Percentiles rank a stretch among this genome's conserved stretches.
Conservation (phyloP, 768 basidiomycete genomes). For the Pleurotus ostreatus region DNA sequence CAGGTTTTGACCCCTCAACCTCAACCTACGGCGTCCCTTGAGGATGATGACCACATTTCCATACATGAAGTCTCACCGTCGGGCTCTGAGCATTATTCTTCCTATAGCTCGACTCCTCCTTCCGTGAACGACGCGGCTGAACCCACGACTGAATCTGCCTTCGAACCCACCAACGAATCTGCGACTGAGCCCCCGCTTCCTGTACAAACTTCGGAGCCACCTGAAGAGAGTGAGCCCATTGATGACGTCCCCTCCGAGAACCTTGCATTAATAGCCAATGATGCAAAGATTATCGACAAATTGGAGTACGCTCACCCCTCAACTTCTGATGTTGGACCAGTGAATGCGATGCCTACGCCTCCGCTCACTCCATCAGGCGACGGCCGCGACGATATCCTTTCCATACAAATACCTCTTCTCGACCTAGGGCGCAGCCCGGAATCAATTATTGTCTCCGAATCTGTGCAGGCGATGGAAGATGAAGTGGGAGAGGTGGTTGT, state of each 20-base stretch:
- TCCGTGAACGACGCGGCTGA: too few species aligned
- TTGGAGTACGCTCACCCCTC: too few species aligned
- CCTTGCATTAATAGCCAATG: too few species aligned
- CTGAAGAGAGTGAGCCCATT: neutral
- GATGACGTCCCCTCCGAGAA: neutral
- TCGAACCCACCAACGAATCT: neutral
- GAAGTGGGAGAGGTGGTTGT: neutral
- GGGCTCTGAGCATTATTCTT: too few species aligned
- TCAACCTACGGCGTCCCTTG: too few species aligned
- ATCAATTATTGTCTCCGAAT: neutral
- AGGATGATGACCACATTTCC: too few species aligned
- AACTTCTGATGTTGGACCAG: neutral
- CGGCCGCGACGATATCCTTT: neutral
- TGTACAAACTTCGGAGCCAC: neutral
- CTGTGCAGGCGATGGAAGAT: neutral
- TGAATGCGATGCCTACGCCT: neutral
- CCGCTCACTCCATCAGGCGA: neutral
- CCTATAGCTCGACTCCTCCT: too few species aligned
- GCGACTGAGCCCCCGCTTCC: neutral
- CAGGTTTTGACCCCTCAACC: too few species aligned
- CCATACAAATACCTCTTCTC: neutral
- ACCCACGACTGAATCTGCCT: too few species aligned
- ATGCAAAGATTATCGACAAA: too few species aligned
- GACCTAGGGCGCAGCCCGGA: neutral
- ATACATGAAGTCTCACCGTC: too few species aligned